phyloP scores from a whole-genome alignment of 2,329 filamentous ascomycete genomes.

The Drechslerella coelobrocha region DNA sequence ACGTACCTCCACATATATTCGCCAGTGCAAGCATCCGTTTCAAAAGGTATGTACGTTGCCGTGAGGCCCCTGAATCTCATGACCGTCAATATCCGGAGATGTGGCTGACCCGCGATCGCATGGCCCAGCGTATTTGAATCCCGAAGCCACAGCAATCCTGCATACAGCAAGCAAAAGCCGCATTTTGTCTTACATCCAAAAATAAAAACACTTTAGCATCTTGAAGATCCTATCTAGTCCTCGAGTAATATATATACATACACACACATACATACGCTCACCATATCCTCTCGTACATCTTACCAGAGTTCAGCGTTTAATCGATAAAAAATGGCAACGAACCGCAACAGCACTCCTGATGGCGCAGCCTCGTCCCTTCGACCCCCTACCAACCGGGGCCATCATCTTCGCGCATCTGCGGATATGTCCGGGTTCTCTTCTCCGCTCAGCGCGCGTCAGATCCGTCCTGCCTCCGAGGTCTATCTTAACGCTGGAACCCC shows the following conservation, averaged over 20 bases:
- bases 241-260: conserved; percentile 3
- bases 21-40: conserved; percentile 49
- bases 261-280: background rate
- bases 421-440: conserved; percentile 81
- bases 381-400: conserved; percentile 79
- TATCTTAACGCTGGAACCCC: conserved; percentile 62
- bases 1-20: conserved; percentile 26
- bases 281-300: background rate
- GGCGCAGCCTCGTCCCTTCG: conserved; percentile 81
- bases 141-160: conserved; percentile 1
- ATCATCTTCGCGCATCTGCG: conserved; percentile 90
- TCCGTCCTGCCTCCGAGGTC: conserved; percentile 93
- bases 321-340: conserved; percentile 58
- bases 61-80: background rate
- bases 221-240: background rate
- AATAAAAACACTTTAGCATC: background rate
- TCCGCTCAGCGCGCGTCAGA: conserved; percentile 75
- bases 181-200: background rate
- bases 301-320: background rate
- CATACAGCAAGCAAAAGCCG: conserved; percentile 3
- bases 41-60: conserved; percentile 28
- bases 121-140: background rate
- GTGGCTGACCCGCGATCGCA: conserved; percentile 4
- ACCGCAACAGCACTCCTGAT: conserved; percentile 97
- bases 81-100: background rate